A percentile compares a stretch with the other conserved stretches of the same genome.
Evolutionary conservation across 495 filamentous ascomycete genomes (phyloP).

Genomic region (Penicillium coffeae): DNA sequence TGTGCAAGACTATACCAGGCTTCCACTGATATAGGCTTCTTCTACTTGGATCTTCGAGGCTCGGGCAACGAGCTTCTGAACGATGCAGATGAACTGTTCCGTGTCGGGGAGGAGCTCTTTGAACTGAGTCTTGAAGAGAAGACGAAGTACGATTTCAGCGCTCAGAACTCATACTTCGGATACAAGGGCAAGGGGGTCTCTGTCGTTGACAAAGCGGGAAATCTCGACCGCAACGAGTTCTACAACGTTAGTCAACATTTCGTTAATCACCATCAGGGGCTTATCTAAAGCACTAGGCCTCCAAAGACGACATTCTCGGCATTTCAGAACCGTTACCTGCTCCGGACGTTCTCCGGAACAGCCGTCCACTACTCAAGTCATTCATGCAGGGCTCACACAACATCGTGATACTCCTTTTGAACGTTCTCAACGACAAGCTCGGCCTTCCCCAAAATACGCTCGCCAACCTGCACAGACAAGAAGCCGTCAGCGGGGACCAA

Average conservation of each 20-base stretch:
- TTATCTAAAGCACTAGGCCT: conserved; percentile 34
- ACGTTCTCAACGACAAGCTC: conserved; percentile 47
- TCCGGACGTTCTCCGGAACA: conserved; percentile 35
- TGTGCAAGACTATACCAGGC: conserved; percentile 41
- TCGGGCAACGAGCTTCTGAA: conserved; percentile 37
- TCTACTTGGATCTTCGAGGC: conserved; percentile 54
- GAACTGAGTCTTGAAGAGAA: conserved; percentile 51
- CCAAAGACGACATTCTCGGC: conserved; percentile 53
- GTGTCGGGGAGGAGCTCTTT: conserved; percentile 44
- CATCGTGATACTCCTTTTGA: conserved; percentile 46
- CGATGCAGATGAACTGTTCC: conserved; percentile 46
- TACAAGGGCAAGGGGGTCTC: conserved; percentile 55
- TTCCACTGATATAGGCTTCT: conserved; percentile 57
- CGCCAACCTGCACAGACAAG: conserved; percentile 45
- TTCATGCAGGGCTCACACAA: conserved; percentile 49
- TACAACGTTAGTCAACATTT: conserved; percentile 49
- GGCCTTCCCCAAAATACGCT: conserved; percentile 47
- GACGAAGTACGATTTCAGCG: conserved; percentile 46
- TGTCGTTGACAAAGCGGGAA: conserved; percentile 51
- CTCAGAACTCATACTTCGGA: conserved; percentile 41
- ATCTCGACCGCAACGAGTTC: conserved; percentile 56
- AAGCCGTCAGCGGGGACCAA: conserved; percentile 52
- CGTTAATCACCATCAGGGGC: not conserved
- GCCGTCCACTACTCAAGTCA: conserved; percentile 35
- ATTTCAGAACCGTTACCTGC: conserved; percentile 43